These are phyloP conservation scores for Dimargaris verticillata DNA, from an alignment of 192 early-diverging fungal genomes.

Conservation along the genomic window DNA sequence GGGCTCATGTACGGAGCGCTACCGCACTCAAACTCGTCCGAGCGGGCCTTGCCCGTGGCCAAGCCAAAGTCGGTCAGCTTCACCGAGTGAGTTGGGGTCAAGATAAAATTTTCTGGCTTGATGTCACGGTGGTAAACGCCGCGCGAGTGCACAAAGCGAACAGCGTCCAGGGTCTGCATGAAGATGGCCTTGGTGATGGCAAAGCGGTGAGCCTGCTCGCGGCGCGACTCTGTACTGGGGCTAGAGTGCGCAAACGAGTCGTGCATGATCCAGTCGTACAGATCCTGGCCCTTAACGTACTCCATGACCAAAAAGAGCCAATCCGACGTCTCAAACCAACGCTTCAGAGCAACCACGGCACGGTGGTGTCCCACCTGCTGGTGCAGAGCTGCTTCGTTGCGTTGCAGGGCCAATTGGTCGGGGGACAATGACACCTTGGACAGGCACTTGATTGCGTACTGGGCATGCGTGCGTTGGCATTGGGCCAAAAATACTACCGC, in stretches of 20 bases:
- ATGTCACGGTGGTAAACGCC: conserved; percentile 86
- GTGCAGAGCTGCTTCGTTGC: conserved; percentile 48
- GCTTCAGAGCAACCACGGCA: conserved; percentile 47
- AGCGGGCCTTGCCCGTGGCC: conserved; percentile 61
- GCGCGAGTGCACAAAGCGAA: conserved; percentile 52
- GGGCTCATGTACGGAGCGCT: conserved; percentile 57
- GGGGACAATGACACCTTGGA: conserved; percentile 37
- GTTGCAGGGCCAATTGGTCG: conserved; percentile 44
- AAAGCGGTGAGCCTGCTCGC: conserved; percentile 27
- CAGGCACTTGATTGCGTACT: conserved; percentile 59
- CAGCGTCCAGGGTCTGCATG: conserved; percentile 54
- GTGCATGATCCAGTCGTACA: conserved; percentile 33
- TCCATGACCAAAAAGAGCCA: conserved; percentile 50
- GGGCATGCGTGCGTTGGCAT: conserved; percentile 31
- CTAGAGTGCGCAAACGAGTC: conserved; percentile 16
- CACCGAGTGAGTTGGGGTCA: conserved; percentile 38
- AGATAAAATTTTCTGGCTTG: conserved; percentile 65
- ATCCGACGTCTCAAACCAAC: conserved; percentile 41
- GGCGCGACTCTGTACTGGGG: conserved; percentile 14
- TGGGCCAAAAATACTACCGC: conserved; percentile 57
- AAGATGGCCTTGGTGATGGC: conserved; percentile 34
- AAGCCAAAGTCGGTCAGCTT: conserved; percentile 91
- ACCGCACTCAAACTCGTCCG: conserved; percentile 79
- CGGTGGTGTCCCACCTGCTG: conserved; percentile 41
- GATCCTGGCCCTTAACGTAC: conserved; percentile 29